Evolutionary conservation across 2,329 filamentous ascomycete species (phyloP).

Genomic region (Fusarium pilosicola): DNA sequence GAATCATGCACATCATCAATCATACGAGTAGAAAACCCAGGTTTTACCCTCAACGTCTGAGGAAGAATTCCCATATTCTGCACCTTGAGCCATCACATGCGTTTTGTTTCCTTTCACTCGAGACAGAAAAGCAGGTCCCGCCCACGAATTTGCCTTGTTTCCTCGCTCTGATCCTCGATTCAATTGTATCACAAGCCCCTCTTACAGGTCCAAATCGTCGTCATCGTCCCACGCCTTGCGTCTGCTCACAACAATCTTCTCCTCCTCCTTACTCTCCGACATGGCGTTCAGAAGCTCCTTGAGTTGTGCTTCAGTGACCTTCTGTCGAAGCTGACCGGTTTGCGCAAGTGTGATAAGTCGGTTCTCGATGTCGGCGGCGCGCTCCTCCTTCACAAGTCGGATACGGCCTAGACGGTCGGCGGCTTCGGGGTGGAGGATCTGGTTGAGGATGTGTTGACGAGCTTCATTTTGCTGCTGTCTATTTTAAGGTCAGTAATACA

Average conservation of each 20-base stretch:
- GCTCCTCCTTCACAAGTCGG: slow-evolving; percentile 91
- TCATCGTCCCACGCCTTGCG: slow-evolving; percentile 88
- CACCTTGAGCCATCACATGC: neutral
- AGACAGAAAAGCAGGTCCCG: slow-evolving; percentile 14
- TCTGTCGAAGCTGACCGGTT: slow-evolving; percentile 83
- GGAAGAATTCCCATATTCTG: neutral
- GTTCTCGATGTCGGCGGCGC: slow-evolving; percentile 91
- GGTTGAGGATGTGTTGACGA: slow-evolving; percentile 80
- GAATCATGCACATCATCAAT: neutral
- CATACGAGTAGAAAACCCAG: neutral
- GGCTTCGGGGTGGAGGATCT: slow-evolving; percentile 95
- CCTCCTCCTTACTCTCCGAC: slow-evolving; percentile 79
- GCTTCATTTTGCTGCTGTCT: slow-evolving; percentile 69
- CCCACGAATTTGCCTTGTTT: neutral
- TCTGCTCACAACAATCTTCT: slow-evolving; percentile 87
- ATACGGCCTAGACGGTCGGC: slow-evolving; percentile 94
- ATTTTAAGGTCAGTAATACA: neutral
- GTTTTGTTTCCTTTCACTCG: slow-evolving; percentile 13
- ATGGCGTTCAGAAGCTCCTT: slow-evolving; percentile 90
- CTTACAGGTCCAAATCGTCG: slow-evolving; percentile 74
- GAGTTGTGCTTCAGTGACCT: slow-evolving; percentile 92
- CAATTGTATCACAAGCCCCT: slow-evolving; percentile 21
- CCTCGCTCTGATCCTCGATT: neutral
- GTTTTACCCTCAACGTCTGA: neutral
- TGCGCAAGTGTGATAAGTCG: slow-evolving; percentile 91